A percentile compares a stretch with the other conserved stretches of the same genome.
These are phyloP conservation scores for Leccinum uliginosum DNA, from an alignment of 768 basidiomycete genomes.

Conservation along the genomic window DNA sequence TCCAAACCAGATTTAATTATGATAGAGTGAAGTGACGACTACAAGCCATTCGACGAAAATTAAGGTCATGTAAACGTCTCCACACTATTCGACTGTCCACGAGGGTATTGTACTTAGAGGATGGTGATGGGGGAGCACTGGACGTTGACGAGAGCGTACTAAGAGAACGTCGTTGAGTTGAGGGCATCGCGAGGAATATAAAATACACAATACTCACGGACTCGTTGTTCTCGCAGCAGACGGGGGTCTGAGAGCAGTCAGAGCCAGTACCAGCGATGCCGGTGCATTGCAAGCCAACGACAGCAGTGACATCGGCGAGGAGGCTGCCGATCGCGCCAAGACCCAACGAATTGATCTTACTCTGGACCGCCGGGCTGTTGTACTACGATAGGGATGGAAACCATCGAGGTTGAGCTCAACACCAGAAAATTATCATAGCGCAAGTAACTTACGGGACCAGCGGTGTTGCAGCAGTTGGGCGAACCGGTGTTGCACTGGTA, in stretches of 20 bases:
- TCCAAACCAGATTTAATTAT: not conserved
- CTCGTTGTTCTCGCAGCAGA: not conserved
- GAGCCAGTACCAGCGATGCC: not conserved
- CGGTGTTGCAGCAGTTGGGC: not conserved
- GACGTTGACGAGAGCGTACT: not conserved
- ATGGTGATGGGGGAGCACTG: not conserved
- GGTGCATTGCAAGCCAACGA: not conserved
- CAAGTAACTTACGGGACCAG: not conserved
- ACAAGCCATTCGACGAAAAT: not conserved
- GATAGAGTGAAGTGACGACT: not conserved
- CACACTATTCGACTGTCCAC: not conserved
- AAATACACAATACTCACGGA: not conserved
- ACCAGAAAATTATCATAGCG: not conserved
- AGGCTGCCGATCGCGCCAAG: not conserved
- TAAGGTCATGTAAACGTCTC: not conserved
- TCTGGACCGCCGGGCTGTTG: not conserved
- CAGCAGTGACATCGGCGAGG: fast-evolving
- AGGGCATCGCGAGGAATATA: not conserved
- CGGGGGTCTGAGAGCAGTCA: not conserved
- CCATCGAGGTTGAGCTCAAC: not conserved
- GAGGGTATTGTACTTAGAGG: not conserved
- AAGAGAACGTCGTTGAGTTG: not conserved
- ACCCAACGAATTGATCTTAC: not conserved
- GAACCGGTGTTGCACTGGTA: not conserved
- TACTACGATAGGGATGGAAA: not conserved